Evolutionary conservation across 495 filamentous ascomycete species (phyloP), one percentile per base, ranked within the genome.

Genomic region (Talaromyces adpressus): DNA sequence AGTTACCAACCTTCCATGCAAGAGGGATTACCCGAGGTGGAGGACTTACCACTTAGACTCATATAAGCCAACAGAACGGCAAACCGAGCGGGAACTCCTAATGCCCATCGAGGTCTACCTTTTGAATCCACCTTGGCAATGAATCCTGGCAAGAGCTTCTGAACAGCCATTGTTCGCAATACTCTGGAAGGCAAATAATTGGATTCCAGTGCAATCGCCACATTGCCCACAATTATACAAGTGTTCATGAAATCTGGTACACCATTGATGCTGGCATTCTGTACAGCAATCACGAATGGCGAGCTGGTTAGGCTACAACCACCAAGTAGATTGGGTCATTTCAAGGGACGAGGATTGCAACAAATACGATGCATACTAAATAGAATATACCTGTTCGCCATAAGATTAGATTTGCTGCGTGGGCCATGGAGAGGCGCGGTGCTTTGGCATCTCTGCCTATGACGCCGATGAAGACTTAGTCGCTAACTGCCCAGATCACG

Each of bases 261-360:
- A 8, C 64, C 70, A 0, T 57, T 53, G 27, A 77, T 74, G 1
- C 68, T 67, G 14, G 69, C 68, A 1, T 67, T n/a, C 4, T 70
- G 34, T 20, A 75, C 64, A 5, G 73, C 72, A 61, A 77, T 70
- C 29, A 77, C 67, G 22, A 77, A 76, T 16, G 73, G 73, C 11
- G 72, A 75, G 0, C 75, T 74, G 7, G 73, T 73, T 1, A 75
- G 72, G 8, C 74, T 66, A 16, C 45, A 63, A 16, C 68, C 64
- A 6, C 71, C 71, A 23, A 70, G 52, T 0, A 75, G 67, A 0
- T 66, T 3, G 65, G 34, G n/a, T 77, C 66, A 23, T 67, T 62
- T 66, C 70, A 25, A 9, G 73, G 69, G 7, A 77, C 64, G 14
- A 77, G 47, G 3, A 74, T 23, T 5, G 63, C 65, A 30, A 77